These are phyloP conservation scores for Ganoderma resinaceum DNA, from an alignment of 1,284 basidiomycete genomes.

Conservation along the genomic window DNA sequence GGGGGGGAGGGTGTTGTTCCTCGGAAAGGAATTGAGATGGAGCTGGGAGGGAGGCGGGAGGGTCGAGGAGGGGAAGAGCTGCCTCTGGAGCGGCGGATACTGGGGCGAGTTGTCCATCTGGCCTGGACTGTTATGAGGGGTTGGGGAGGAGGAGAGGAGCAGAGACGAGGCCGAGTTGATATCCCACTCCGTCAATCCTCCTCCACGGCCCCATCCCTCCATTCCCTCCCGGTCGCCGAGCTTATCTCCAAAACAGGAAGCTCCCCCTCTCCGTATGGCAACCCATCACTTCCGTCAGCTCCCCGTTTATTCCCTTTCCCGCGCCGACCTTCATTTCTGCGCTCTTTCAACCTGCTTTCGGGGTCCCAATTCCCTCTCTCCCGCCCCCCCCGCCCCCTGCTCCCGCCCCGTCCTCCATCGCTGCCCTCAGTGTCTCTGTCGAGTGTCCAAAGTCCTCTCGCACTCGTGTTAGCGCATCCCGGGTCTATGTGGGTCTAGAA, in stretches of 20 bases:
- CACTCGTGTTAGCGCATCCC: conserved; percentile 5
- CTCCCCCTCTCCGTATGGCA: not conserved
- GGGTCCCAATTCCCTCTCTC: not conserved
- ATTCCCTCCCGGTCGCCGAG: conserved; percentile 14
- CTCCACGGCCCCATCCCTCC: conserved; percentile 10
- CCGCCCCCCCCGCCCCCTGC: not conserved
- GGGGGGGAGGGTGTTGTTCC: conserved; percentile 47
- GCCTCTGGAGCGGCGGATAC: conserved; percentile 36
- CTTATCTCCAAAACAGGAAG: conserved; percentile 10
- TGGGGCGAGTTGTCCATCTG: conserved; percentile 39
- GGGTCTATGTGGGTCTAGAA: conserved; percentile 14
- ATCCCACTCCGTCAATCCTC: conserved; percentile 10
- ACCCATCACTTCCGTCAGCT: conserved; percentile 15
- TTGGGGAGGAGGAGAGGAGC: conserved; percentile 18
- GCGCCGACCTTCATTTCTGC: conserved; percentile 7
- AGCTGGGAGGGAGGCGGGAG: conserved; percentile 54
- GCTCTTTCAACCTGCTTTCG: conserved; percentile 11
- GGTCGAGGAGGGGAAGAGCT: conserved; percentile 44
- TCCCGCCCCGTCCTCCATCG: not conserved
- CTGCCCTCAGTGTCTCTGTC: conserved; percentile 1
- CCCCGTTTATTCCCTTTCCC: conserved; percentile 12
- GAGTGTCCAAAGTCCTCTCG: not conserved
- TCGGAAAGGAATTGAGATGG: conserved; percentile 46
- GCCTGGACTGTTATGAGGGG: conserved; percentile 33
- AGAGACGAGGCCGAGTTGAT: conserved; percentile 18